Conservation (phyloP, 176 grass and related monocot genomes). For the Lolium rigidum region DNA sequence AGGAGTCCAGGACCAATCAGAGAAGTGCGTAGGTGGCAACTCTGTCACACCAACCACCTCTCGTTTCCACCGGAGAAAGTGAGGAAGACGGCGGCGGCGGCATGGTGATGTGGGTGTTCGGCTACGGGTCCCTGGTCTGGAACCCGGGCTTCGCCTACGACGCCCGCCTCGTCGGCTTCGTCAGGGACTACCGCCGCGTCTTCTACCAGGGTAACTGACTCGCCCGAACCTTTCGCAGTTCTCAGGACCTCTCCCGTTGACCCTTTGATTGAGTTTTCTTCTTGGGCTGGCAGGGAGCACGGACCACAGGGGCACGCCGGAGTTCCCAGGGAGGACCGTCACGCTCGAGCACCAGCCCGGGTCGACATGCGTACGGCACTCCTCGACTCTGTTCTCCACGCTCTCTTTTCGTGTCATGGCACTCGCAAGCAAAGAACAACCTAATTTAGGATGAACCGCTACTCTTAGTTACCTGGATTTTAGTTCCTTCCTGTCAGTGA, state of each 20-base stretch:
- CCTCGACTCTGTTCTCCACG: neutral
- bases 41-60: neutral
- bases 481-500: neutral
- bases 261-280: neutral
- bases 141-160: constrained; percentile 87
- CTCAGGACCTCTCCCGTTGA: neutral
- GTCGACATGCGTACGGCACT: constrained; percentile 66
- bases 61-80: constrained; percentile 26
- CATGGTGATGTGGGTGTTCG: constrained; percentile 88
- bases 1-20: constrained; percentile 3
- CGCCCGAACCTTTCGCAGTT: neutral
- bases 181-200: constrained; percentile 75
- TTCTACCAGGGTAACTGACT: constrained; percentile 78
- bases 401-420: neutral
- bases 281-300: constrained; percentile 65
- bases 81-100: neutral
- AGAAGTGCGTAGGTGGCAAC: neutral
- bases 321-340: constrained; percentile 89
- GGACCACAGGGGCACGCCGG: constrained; percentile 85
- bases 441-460: neutral
- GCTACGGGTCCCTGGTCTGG: constrained; percentile 93
- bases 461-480: neutral
- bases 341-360: constrained; percentile 68
- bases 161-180: constrained; percentile 76
- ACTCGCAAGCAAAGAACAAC: neutral